phyloP scores from a whole-genome alignment of 345 rosid genomes.

The Conringia planisiliqua region DNA sequence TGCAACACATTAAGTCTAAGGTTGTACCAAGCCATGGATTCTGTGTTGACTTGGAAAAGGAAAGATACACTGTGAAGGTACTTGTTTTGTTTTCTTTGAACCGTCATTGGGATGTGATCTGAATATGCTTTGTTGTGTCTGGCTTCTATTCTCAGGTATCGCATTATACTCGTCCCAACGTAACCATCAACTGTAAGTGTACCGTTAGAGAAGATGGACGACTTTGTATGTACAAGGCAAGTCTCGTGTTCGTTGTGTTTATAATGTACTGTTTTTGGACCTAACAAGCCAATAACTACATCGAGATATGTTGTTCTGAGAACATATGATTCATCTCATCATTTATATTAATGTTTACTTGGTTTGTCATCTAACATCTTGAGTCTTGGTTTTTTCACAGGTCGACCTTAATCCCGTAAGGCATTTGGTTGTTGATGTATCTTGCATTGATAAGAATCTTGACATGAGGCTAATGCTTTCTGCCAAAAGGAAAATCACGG shows the following conservation, averaged over 20 bases:
- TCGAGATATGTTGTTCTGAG: background rate
- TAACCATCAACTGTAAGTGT: constrained; percentile 56
- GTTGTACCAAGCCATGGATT: constrained; percentile 44
- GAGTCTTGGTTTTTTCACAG: constrained; percentile 31
- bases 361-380: background rate
- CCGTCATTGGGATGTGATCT: constrained; percentile 19
- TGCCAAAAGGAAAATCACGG: constrained; percentile 41
- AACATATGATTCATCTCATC: background rate
- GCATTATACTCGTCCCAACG: constrained; percentile 24
- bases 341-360: background rate
- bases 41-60: constrained; percentile 40
- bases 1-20: constrained; percentile 31
- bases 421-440: constrained; percentile 53
- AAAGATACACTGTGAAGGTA: constrained; percentile 58
- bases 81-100: constrained; percentile 31
- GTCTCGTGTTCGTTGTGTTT: constrained; percentile 18
- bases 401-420: constrained; percentile 43
- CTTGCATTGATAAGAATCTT: constrained; percentile 56
- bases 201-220: constrained; percentile 37
- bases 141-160: constrained; percentile 42
- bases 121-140: constrained; percentile 3
- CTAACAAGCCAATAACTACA: background rate
- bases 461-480: constrained; percentile 64
- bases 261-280: background rate
- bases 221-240: constrained; percentile 54